These are phyloP conservation scores for Parastagonospora nodorum DNA, from an alignment of 2,329 filamentous ascomycete genomes.

Conservation along the genomic window DNA sequence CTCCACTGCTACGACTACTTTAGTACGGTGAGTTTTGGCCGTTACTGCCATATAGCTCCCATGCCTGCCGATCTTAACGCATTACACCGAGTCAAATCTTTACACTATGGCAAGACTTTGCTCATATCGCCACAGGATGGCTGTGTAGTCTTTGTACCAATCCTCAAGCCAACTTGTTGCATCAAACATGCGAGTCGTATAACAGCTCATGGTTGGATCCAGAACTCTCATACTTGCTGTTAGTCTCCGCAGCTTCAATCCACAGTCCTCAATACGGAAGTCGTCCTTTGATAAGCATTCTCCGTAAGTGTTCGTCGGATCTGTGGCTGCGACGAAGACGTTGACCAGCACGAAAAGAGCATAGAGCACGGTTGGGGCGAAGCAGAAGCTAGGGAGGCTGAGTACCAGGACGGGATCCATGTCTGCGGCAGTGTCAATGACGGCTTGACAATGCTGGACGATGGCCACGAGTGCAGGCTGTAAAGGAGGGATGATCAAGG, in stretches of 20 bases:
- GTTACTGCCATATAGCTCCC: no score
- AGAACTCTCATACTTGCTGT: constrained; percentile 16
- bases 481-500: constrained; percentile 21
- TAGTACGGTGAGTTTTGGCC: no score
- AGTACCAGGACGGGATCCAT: constrained; percentile 32
- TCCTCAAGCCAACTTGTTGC: constrained; percentile 33
- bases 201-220: constrained; percentile 33
- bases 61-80: no score
- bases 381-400: constrained; percentile 29
- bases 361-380: constrained; percentile 28
- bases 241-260: constrained; percentile 21
- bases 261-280: constrained; percentile 28
- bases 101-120: neutral
- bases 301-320: constrained; percentile 31
- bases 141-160: constrained; percentile 31
- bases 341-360: constrained; percentile 33
- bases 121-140: constrained; percentile 30
- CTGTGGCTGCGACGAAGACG: constrained; percentile 22
- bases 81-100: no score
- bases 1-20: no score
- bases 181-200: constrained; percentile 32
- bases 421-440: constrained; percentile 22
- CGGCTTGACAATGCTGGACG: constrained; percentile 28
- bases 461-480: constrained; percentile 17
- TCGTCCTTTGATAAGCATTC: constrained; percentile 18